Evolutionary conservation across 1,284 basidiomycete species (phyloP).

Genomic region (Athelia sp.): DNA sequence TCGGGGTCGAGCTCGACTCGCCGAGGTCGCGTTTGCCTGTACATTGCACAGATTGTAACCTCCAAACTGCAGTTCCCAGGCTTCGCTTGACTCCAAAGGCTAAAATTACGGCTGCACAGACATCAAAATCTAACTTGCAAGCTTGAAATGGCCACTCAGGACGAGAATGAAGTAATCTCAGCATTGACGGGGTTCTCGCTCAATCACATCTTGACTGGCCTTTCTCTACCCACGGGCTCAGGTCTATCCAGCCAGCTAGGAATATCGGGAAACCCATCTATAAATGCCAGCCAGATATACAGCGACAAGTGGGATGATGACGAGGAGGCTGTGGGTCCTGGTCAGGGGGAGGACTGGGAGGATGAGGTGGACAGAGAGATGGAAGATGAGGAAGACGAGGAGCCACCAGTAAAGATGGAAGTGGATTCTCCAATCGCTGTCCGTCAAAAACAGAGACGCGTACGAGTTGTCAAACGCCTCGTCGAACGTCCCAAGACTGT

Average conservation of each 20-base stretch:
- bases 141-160: conserved; percentile 36
- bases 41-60: background rate
- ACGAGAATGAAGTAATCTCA: conserved; percentile 67
- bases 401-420: conserved; percentile 51
- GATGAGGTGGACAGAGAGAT: conserved; percentile 80
- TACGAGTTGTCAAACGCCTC: conserved; percentile 55
- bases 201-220: conserved; percentile 58
- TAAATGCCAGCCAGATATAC: conserved; percentile 65
- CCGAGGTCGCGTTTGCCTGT: background rate
- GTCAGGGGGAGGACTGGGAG: conserved; percentile 81
- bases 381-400: conserved; percentile 54
- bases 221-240: conserved; percentile 56
- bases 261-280: conserved; percentile 54
- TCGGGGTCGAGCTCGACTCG: too few relatives aligned
- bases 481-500: conserved; percentile 78
- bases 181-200: conserved; percentile 74
- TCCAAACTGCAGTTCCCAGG: too few relatives aligned
- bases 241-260: conserved; percentile 67
- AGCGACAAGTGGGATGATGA: conserved; percentile 70
- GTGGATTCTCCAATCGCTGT: conserved; percentile 46
- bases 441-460: conserved; percentile 49
- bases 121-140: too few relatives aligned
- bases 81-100: too few relatives aligned
- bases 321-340: conserved; percentile 59
- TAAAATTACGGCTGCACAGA: too few relatives aligned